phyloP scores from a whole-genome alignment of 164 flowering plant species.

The Stephania japonica region DNA sequence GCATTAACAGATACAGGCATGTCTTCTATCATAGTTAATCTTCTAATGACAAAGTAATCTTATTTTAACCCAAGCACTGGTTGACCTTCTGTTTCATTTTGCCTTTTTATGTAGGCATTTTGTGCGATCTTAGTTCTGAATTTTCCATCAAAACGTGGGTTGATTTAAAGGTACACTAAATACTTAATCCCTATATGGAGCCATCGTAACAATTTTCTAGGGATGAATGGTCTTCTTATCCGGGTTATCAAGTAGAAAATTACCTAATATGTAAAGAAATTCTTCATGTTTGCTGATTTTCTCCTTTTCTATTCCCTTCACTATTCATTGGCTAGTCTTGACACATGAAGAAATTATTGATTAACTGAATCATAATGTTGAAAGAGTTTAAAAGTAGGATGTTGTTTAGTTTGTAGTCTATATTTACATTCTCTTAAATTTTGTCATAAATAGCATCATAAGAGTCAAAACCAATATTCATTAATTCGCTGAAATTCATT shows the following conservation, averaged over 20 bases:
- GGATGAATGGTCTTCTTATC: not conserved
- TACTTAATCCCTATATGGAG: not conserved
- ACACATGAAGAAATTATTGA: not conserved
- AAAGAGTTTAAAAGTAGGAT: not conserved
- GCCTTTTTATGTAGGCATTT: constrained; percentile 35
- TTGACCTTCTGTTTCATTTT: not conserved
- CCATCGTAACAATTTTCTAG: not conserved
- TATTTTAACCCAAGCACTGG: not conserved
- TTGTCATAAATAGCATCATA: not conserved
- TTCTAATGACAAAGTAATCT: not conserved
- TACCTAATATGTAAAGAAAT: not conserved
- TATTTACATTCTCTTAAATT: too few relatives aligned
- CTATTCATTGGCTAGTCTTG: not conserved
- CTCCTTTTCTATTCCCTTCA: not conserved
- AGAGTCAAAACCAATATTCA: not conserved
- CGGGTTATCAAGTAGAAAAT: not conserved
- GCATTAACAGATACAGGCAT: constrained; percentile 65
- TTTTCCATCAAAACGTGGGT: constrained; percentile 39
- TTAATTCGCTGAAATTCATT: not conserved
- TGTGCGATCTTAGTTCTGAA: constrained; percentile 48
- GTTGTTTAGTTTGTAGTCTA: too few relatives aligned
- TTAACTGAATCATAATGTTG: not conserved
- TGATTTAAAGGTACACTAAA: constrained; percentile 50
- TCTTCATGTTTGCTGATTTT: too few relatives aligned
- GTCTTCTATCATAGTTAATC: not conserved